phyloP scores from a whole-genome alignment of 768 basidiomycete genomes.

The Coprinopsis cinerea region DNA sequence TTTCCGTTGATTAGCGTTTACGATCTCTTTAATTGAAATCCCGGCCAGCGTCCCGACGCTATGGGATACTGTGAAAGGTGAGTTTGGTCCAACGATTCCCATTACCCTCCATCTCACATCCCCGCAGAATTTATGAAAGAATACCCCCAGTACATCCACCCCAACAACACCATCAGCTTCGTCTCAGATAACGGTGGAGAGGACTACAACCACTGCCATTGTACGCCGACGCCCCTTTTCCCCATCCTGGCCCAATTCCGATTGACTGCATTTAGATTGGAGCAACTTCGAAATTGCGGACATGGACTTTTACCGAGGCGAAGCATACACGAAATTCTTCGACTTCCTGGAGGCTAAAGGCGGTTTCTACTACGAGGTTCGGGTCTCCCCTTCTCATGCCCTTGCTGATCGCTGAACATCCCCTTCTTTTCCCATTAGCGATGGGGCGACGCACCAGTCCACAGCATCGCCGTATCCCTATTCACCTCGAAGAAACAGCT shows the following conservation, averaged over 20 bases:
- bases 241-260: not conserved
- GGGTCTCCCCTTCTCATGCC: constrained; percentile 6
- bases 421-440: constrained; percentile 33
- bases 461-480: constrained; percentile 75
- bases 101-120: not conserved
- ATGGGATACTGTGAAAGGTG: constrained; percentile 72
- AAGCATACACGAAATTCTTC: constrained; percentile 82
- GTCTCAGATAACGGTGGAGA: constrained; percentile 65
- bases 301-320: constrained; percentile 82
- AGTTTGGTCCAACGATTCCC: not conserved
- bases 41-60: constrained; percentile 73
- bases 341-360: constrained; percentile 75
- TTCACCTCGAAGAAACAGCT: constrained; percentile 70
- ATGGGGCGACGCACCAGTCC: constrained; percentile 77
- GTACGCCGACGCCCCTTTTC: constrained; percentile 25
- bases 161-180: constrained; percentile 67
- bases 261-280: constrained; percentile 48
- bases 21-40: constrained; percentile 74
- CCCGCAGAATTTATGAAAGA: constrained; percentile 56
- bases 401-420: not conserved
- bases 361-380: constrained; percentile 88
- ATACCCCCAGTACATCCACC: constrained; percentile 55
- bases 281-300: constrained; percentile 90
- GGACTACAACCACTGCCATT: constrained; percentile 67
- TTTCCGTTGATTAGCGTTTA: constrained; percentile 53